Evolutionary conservation across 345 rosid species (phyloP).

Genomic region (Pistacia integerrima): DNA sequence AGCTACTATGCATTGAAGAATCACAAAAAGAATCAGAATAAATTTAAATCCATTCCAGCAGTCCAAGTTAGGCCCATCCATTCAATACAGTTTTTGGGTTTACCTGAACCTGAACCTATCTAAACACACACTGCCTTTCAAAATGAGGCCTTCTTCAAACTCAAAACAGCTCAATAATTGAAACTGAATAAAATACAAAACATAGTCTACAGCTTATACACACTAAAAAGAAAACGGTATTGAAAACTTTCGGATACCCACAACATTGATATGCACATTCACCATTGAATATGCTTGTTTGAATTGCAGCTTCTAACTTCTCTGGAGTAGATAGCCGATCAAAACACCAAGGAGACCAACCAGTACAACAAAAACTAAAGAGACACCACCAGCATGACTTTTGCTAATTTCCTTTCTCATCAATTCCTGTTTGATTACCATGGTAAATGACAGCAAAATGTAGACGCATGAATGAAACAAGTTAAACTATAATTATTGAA

Average conservation of each 20-base stretch:
- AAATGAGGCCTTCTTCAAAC: not conserved
- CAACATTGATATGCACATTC: not conserved
- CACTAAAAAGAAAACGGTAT: not conserved
- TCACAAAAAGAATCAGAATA: not conserved
- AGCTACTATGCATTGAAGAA: not conserved
- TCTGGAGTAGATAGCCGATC: conserved; percentile 59
- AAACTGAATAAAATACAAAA: conserved; percentile 1
- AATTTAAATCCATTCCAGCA: not conserved
- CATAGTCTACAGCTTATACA: conserved; percentile 4
- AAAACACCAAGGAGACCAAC: conserved; percentile 60
- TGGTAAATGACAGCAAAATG: not conserved
- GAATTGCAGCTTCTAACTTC: conserved; percentile 23
- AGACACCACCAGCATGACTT: conserved; percentile 45
- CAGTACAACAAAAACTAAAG: conserved; percentile 49
- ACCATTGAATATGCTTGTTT: not conserved
- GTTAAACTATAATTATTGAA: not conserved
- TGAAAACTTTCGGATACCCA: not conserved
- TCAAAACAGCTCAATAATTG: not conserved
- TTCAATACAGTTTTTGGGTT: not conserved
- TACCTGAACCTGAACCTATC: conserved; percentile 6
- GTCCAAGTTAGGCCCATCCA: not conserved
- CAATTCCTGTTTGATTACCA: conserved; percentile 49
- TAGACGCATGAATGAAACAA: not conserved
- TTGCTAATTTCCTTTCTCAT: conserved; percentile 53
- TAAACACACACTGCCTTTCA: not conserved